Evolutionary conservation across 2,329 filamentous ascomycete species (phyloP).

Genomic region (Talaromyces pinophilus): DNA sequence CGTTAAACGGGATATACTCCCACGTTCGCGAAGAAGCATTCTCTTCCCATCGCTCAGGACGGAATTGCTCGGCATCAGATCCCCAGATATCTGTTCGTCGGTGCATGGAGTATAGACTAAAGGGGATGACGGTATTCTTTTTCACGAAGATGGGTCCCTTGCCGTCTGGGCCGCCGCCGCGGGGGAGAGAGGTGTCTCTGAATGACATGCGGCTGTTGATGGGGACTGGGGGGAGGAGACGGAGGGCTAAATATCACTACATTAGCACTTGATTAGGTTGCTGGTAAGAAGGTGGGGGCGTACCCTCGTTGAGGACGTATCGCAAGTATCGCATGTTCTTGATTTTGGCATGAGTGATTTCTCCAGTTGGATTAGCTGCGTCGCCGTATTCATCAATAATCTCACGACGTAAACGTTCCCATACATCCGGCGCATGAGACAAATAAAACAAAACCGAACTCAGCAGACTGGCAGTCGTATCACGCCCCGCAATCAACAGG

Average conservation of each 20-base stretch:
- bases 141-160: conserved; percentile 63
- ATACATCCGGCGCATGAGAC: conserved; percentile 32
- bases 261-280: background rate
- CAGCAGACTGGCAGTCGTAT: conserved; percentile 54
- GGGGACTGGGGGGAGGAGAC: conserved; percentile 57
- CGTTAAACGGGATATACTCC: conserved; percentile 41
- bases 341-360: conserved; percentile 37
- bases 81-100: conserved; percentile 59
- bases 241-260: conserved; percentile 10
- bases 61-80: conserved; percentile 48
- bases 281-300: background rate
- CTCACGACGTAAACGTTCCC: conserved; percentile 29
- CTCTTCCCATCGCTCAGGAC: conserved; percentile 51
- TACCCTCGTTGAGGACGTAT: conserved; percentile 24
- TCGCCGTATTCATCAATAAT: conserved; percentile 28
- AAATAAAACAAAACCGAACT: conserved; percentile 47
- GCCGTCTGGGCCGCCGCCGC: conserved; percentile 30
- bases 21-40: conserved; percentile 49
- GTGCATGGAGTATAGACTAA: conserved; percentile 72
- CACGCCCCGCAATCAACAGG: conserved; percentile 55
- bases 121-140: conserved; percentile 66
- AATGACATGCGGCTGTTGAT: conserved; percentile 50
- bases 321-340: conserved; percentile 24
- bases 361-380: conserved; percentile 2
- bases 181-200: conserved; percentile 21